phyloP scores from a whole-genome alignment of 1,139 yeast genomes.

The Yamadazyma blattariae region DNA sequence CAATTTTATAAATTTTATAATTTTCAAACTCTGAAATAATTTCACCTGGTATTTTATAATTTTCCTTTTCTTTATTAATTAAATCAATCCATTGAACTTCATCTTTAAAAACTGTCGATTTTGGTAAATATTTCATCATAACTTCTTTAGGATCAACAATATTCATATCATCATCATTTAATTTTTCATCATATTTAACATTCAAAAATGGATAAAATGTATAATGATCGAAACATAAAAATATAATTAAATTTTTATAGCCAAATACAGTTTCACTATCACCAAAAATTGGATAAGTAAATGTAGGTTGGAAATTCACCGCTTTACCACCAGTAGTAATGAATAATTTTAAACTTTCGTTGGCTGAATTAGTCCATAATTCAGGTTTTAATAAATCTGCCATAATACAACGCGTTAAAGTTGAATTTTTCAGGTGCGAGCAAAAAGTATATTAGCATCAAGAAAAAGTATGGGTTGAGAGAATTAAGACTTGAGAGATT shows the following conservation, averaged over 20 bases:
- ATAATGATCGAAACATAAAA: slow-evolving; percentile 45
- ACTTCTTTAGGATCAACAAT: slow-evolving; percentile 53
- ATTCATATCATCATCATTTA: slow-evolving; percentile 45
- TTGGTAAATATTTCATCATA: slow-evolving; percentile 59
- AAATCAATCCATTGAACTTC: slow-evolving; percentile 64
- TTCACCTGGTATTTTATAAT: slow-evolving; percentile 49
- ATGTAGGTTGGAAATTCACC: slow-evolving; percentile 60
- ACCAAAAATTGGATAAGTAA: slow-evolving; percentile 92
- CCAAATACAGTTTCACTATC: slow-evolving; percentile 90
- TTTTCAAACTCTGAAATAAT: slow-evolving; percentile 31
- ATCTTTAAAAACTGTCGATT: slow-evolving; percentile 55
- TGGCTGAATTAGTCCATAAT: slow-evolving; percentile 67
- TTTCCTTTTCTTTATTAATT: slow-evolving; percentile 46
- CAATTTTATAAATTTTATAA: slow-evolving; percentile 37
- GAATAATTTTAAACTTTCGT: slow-evolving; percentile 55
- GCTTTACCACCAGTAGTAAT: slow-evolving; percentile 57
- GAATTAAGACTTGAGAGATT: not conserved
- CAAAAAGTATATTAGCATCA: no score
- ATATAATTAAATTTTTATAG: slow-evolving; percentile 60
- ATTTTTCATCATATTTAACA: slow-evolving; percentile 52
- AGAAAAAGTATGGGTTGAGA: no score
- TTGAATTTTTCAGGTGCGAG: no score
- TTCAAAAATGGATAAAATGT: slow-evolving; percentile 49
- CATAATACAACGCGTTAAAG: slow-evolving; percentile 3
- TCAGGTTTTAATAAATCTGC: slow-evolving; percentile 42